Evolutionary conservation across 441 rosid genomes (phyloP), one percentile per base, ranked within the genome.

Genomic region (Euphorbia celastroides): DNA sequence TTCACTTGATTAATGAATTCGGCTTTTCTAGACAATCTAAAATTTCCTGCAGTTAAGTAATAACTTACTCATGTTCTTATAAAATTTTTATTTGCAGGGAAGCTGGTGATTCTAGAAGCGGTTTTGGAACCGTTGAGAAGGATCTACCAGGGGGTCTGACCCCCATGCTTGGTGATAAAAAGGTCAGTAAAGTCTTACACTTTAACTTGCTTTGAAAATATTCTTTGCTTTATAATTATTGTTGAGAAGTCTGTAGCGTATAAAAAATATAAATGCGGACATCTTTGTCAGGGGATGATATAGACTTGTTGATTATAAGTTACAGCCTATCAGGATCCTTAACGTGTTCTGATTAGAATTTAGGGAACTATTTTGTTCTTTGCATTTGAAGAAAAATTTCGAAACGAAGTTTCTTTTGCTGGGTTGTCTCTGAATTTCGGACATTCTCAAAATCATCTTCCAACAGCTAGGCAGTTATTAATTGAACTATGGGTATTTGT

Each of bases 101-200:
- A 85, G 81, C 88, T 5, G 85, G 98, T 75, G 99, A 95, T 83
- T 92, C 93, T 25, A 79, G 88, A 48, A 87, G 90, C 26, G 93
- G 97, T 42, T 90, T 92, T 75, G 95, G 92, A 64, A 87, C 93
- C 22, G 91, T 90, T 63, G 97, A 92, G 88, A 92, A 88, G 79
- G 97, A 86, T 72, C 71, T 82, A 74, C 92, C 88, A 0, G 99
- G 98, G 64, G 84, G 92, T 69, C 80, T 92, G 76, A 92, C 99
- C 27, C 97, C 98, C 31, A 92, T 95, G 99, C 97, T 95, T 52
- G 98, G 99, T 58, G 91, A 87, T 78, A 86, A 81, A 78, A 90
- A 95, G 97, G 99, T 85, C 60, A 77, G 87, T 71, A 57, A 50
- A 48, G 58, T 41, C n/a, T 71, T 66, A n/a, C 23, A 12, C 27